Percentiles rank a stretch among this genome's conserved stretches.
Conservation (phyloP, 768 basidiomycete genomes). For the Tylopilus sp. region DNA sequence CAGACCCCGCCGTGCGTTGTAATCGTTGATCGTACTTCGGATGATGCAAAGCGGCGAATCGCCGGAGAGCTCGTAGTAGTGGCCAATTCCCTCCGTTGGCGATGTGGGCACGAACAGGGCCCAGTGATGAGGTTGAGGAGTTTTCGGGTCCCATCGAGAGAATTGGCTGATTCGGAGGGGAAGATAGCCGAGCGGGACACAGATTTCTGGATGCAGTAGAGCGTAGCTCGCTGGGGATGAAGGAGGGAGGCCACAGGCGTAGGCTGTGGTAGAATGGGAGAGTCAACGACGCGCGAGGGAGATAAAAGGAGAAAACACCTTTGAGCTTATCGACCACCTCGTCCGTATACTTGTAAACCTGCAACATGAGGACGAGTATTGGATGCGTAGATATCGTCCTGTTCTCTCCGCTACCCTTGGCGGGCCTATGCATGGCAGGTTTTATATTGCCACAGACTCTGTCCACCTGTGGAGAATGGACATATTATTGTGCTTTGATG, state of each 20-base stretch:
- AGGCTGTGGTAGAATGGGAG: background rate
- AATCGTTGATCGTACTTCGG: background rate
- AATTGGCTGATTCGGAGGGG: slow-evolving; percentile 5
- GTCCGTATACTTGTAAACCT: background rate
- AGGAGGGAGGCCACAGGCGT: background rate
- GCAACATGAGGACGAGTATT: background rate
- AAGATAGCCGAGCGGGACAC: background rate
- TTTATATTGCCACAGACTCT: background rate
- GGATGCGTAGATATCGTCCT: background rate
- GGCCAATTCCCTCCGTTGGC: background rate
- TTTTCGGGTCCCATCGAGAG: background rate
- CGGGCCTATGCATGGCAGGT: background rate
- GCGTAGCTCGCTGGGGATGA: background rate
- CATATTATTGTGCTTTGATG: background rate
- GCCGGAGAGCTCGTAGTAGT: slow-evolving; percentile 9
- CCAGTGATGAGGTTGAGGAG: background rate
- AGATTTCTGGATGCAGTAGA: slow-evolving; percentile 1
- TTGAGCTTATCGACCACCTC: background rate
- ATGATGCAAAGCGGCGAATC: background rate
- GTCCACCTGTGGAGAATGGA: background rate
- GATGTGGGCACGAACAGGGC: slow-evolving; percentile 13
- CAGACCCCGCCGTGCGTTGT: background rate
- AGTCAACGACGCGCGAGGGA: background rate
- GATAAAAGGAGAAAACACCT: background rate
- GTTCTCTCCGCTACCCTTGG: no score